Percentiles rank a stretch among this genome's conserved stretches.
Evolutionary conservation across 2,329 filamentous ascomycete genomes (phyloP).

Genomic region (Madurella fahalii): DNA sequence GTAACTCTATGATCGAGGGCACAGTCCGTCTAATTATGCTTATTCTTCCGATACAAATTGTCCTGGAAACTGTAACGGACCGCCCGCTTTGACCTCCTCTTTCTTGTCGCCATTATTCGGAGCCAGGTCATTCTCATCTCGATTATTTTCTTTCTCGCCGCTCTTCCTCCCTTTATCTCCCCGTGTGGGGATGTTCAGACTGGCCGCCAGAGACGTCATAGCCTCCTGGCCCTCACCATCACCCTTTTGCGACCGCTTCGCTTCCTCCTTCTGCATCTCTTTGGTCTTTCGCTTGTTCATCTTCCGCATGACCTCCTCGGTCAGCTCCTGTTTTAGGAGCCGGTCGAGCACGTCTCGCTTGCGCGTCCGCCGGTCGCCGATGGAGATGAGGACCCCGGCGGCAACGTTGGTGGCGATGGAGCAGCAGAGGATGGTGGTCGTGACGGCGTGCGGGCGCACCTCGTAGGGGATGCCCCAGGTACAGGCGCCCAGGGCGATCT

Average conservation of each 20-base stretch:
- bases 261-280: constrained; percentile 13
- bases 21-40: too few species aligned
- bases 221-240: background rate
- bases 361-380: constrained; percentile 70
- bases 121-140: background rate
- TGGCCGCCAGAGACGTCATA: background rate
- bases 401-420: constrained; percentile 74
- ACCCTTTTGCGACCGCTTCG: background rate
- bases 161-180: background rate
- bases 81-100: too few species aligned
- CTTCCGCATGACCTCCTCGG: constrained; percentile 51
- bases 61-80: too few species aligned
- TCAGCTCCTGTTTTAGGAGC: constrained; percentile 72
- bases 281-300: constrained; percentile 46
- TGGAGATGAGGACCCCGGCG: constrained; percentile 70
- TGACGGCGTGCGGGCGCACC: constrained; percentile 65
- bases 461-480: constrained; percentile 77
- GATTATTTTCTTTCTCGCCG: background rate
- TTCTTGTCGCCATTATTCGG: too few species aligned
- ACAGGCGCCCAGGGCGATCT: constrained; percentile 72
- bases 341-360: constrained; percentile 83
- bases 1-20: too few species aligned
- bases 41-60: too few species aligned
- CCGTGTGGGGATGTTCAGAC: background rate
- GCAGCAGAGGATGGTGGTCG: constrained; percentile 74